Conservation (phyloP, 352 stramenopile genomes). For the Phytopythium oedochilum region DNA sequence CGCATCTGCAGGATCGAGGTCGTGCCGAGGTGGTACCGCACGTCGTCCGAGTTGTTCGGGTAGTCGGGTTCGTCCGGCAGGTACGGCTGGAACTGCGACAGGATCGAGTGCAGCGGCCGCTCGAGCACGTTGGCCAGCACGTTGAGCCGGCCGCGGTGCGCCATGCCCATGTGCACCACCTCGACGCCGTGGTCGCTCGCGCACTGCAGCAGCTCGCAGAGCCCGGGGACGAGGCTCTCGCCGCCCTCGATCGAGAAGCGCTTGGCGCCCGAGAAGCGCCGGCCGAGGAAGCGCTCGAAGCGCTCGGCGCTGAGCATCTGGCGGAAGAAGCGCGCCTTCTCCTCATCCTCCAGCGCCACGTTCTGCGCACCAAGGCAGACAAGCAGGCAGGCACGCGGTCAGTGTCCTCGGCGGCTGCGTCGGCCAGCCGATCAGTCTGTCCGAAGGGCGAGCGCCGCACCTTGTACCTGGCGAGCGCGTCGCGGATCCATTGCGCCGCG, state of each 20-base stretch:
- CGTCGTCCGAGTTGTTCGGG: constrained; percentile 87
- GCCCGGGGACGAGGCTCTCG: constrained; percentile 94
- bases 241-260: constrained; percentile 98
- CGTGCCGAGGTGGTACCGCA: constrained; percentile 85
- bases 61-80: constrained; percentile 82
- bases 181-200: constrained; percentile 95
- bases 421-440: too few species aligned
- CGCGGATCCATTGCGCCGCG: constrained; percentile 77
- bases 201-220: constrained; percentile 94
- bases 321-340: constrained; percentile 94
- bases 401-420: too few species aligned
- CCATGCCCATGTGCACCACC: constrained; percentile 99
- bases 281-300: constrained; percentile 97
- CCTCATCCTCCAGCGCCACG: constrained; percentile 58
- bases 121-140: constrained; percentile 98
- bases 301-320: constrained; percentile 94
- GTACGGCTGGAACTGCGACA: constrained; percentile 85
- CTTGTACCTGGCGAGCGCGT: constrained; percentile 64
- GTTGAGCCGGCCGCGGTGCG: constrained; percentile 97
- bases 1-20: constrained; percentile 66
- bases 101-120: constrained; percentile 95
- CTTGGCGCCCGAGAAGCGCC: constrained; percentile 94
- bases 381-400: too few species aligned
- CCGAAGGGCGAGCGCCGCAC: constrained; percentile 10
- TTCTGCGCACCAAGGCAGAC: too few species aligned